A percentile compares a stretch with the other conserved stretches of the same genome.
Conservation (phyloP, 495 filamentous ascomycete genomes). For the Xeromyces bisporus region DNA sequence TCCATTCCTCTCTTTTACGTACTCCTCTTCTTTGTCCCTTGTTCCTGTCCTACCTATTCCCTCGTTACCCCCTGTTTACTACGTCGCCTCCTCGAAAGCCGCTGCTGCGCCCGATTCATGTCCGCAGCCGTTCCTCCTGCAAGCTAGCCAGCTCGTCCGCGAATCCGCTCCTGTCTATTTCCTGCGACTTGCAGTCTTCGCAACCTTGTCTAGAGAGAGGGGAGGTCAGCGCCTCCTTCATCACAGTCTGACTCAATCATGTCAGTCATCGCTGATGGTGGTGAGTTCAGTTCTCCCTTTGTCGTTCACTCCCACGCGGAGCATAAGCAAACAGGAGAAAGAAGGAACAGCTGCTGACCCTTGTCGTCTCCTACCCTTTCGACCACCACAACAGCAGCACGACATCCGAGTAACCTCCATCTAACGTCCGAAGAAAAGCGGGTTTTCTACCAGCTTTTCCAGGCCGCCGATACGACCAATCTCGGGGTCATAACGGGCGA, state of each 20-base stretch:
- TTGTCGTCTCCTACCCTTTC: constrained; percentile 3
- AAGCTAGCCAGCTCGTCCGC: not conserved
- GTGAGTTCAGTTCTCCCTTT: too few relatives aligned
- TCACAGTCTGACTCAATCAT: constrained; percentile 7
- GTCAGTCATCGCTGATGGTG: constrained; percentile 20
- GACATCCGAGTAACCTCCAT: constrained; percentile 59
- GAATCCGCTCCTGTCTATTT: not conserved
- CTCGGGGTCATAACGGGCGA: constrained; percentile 93
- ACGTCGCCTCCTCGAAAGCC: not conserved
- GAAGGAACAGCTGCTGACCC: too few relatives aligned
- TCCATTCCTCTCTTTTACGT: not conserved
- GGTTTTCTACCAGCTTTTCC: constrained; percentile 79
- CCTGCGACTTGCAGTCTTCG: not conserved
- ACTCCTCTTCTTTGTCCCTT: not conserved
- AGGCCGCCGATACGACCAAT: constrained; percentile 70
- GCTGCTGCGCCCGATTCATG: constrained; percentile 16
- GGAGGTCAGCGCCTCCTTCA: constrained; percentile 20
- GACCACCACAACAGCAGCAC: constrained; percentile 19
- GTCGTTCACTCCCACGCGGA: too few relatives aligned
- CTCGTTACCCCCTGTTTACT: constrained; percentile 1
- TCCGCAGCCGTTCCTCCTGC: constrained; percentile 14
- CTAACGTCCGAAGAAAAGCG: constrained; percentile 86
- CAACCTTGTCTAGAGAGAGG: constrained; percentile 8
- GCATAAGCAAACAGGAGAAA: too few relatives aligned
- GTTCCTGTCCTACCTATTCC: not conserved